Base-by-base conservation (phyloP, 176 grass and related monocot species). In the Phyllostachys edulis region DNA sequence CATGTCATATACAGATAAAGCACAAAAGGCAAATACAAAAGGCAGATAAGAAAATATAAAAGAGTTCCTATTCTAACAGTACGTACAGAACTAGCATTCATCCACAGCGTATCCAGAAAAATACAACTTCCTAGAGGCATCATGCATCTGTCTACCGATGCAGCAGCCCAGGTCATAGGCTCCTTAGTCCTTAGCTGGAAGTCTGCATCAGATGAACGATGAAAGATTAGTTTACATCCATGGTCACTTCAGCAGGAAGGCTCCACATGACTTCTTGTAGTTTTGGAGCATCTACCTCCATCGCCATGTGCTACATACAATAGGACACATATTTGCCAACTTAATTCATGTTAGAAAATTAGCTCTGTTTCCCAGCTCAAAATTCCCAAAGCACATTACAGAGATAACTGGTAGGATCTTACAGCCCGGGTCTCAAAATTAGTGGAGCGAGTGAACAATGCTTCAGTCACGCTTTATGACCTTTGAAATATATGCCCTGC, bases 391-490 rank as follows among this genome's bases (percentile, higher is more conserved):
- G 63, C 12, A 71, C 26, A 9, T 17, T n/a, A 8, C 16, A 21
- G 36, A 23, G 23, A 45, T 7, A 79, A 71, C 6, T 27, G 3
- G 45, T 34, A 47, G 57, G 45, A 80, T 44, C 26, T 71, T 42
- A 56, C 0, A 11, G 11, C 7, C 50, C 7, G 17, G 36, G 10
- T 78, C 72, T 44, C 41, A 52, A 40, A 79, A 67, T 74, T 37
- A 81, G 47, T 69, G 76, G 40, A 67, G 29, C 75, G 36, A 62
- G 62, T 56, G 71, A 51, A 18, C 47, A 4, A 66, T 69, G 16
- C n/a, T 41, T 94, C 59, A 96, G 81, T 96, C 96, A 0, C 70
- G 88, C 88, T 99, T 99, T 68, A 90, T 55, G 57, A 78, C 67
- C 86, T 96, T 99, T 10, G 78, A 89, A 73, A 99, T 85, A 73